These are phyloP conservation scores for Ophiostoma ulmi DNA, from an alignment of 2,329 filamentous ascomycete species.

Conservation along the genomic window DNA sequence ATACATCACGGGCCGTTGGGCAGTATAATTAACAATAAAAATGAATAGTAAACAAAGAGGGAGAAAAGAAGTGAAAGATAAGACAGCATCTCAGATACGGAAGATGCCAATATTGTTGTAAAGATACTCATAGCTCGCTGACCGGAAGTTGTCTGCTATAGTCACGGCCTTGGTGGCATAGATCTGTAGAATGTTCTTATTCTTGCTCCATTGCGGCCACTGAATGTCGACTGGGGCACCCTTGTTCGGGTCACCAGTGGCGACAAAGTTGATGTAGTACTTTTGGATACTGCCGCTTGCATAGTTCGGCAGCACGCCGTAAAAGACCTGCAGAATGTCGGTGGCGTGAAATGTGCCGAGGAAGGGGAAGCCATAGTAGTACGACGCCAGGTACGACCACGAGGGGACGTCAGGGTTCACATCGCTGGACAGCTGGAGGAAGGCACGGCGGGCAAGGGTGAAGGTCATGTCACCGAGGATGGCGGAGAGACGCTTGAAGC, in stretches of 20 bases:
- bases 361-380: constrained; percentile 64
- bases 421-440: constrained; percentile 47
- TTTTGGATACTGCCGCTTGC: constrained; percentile 55
- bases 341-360: constrained; percentile 71
- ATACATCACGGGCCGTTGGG: not conserved
- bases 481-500: constrained; percentile 71
- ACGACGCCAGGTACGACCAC: constrained; percentile 73
- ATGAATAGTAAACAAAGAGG: not conserved
- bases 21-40: not conserved
- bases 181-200: not conserved
- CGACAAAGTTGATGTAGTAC: constrained; percentile 69
- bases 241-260: constrained; percentile 65
- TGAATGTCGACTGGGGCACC: constrained; percentile 32
- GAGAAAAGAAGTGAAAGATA: not conserved
- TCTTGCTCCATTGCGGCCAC: constrained; percentile 19
- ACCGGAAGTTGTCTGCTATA: not conserved
- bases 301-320: constrained; percentile 57
- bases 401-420: constrained; percentile 54
- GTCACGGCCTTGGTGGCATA: not conserved
- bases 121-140: not conserved
- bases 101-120: constrained; percentile 1
- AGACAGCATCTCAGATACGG: not conserved
- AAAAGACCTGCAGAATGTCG: constrained; percentile 66
- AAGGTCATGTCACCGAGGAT: constrained; percentile 72
- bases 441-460: constrained; percentile 62